These are phyloP conservation scores for Pecoramyces ruminantium DNA, from an alignment of 192 early-diverging fungal species.

Conservation along the genomic window DNA sequence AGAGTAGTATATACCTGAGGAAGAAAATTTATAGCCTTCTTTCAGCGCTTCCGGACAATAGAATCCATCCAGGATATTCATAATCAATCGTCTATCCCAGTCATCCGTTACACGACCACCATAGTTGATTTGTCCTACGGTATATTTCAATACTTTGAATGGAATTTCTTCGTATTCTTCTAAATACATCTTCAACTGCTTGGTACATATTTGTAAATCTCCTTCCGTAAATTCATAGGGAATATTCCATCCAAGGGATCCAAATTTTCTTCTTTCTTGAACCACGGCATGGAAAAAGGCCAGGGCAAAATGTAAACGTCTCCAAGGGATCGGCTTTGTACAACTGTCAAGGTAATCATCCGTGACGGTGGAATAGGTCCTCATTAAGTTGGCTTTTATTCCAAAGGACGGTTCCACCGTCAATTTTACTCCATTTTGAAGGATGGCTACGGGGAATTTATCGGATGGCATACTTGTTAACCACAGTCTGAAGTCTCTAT, in stretches of 20 bases:
- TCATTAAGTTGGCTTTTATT: slow-evolving; percentile 35
- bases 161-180: slow-evolving; percentile 38
- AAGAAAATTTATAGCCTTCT: slow-evolving; percentile 29
- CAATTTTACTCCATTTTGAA: slow-evolving; percentile 41
- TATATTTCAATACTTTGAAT: slow-evolving; percentile 26
- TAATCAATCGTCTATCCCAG: slow-evolving; percentile 33
- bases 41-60: slow-evolving; percentile 29
- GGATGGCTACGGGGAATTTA: slow-evolving; percentile 39
- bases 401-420: slow-evolving; percentile 43
- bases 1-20: slow-evolving; percentile 20
- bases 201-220: slow-evolving; percentile 31
- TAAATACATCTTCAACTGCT: slow-evolving; percentile 41
- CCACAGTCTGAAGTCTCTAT: slow-evolving; percentile 39
- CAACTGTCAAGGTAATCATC: slow-evolving; percentile 28
- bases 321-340: slow-evolving; percentile 26
- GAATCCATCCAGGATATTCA: slow-evolving; percentile 34
- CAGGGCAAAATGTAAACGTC: slow-evolving; percentile 30
- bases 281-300: slow-evolving; percentile 42
- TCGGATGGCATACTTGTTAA: slow-evolving; percentile 37
- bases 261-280: slow-evolving; percentile 38
- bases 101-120: slow-evolving; percentile 43
- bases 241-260: slow-evolving; percentile 32
- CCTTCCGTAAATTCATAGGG: slow-evolving; percentile 27
- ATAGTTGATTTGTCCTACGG: slow-evolving; percentile 34
- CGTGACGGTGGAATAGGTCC: slow-evolving; percentile 35